Base-by-base conservation (phyloP, 2,329 filamentous ascomycete genomes). In the Colletotrichum endophyticum region DNA sequence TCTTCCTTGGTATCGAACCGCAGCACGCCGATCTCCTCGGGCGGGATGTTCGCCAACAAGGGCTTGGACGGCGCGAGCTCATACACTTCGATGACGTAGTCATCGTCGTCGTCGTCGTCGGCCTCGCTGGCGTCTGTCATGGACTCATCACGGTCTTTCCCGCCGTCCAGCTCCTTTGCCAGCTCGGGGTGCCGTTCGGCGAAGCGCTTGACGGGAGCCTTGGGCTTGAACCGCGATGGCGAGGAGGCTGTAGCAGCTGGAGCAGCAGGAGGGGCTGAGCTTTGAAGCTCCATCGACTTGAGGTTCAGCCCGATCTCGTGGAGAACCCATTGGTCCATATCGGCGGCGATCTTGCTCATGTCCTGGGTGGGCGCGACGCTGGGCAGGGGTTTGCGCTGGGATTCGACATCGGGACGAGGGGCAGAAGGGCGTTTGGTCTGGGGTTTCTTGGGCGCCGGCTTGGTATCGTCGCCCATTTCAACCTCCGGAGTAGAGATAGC, bases 61-160 rank as follows among this genome's bases (percentile, higher is more conserved):
- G 85, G 86, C 73, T 88, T 87, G 4, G 87, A 89, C 3, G 91
- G 90, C 22, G 93, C 87, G 44, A 92, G 91, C 69, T 93, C 87
- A 79, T 94, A 94, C 56, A 92, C 92, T 76, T 93, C 92, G 59
- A 92, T 89, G 32, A 94, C 86, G 84, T 92, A 94, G 69, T 93
- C 91, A 5, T 88, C 87, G 22, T 91, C 90, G 73, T 79, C 90
- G 73, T 79, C 78, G 19, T 84, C 78, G 2, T 90, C 89, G 22
- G 85, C 86, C 30, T 86, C 85, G 72, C 83, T 87, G 19, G 81
- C 81, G n/a, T 88, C 84, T 27, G 83, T 85, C 80, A 85, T 84
- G 32, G 82, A 81, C 66, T 82, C 82, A 44, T 85, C 86, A 16
- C 78, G 79, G 44, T 53, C 44, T 22, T 84, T 83, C 9, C 73